Evolutionary conservation across 192 early-diverging fungal genomes (phyloP), one percentile per base, ranked within the genome.

Genomic region (Mortierella claussenii): DNA sequence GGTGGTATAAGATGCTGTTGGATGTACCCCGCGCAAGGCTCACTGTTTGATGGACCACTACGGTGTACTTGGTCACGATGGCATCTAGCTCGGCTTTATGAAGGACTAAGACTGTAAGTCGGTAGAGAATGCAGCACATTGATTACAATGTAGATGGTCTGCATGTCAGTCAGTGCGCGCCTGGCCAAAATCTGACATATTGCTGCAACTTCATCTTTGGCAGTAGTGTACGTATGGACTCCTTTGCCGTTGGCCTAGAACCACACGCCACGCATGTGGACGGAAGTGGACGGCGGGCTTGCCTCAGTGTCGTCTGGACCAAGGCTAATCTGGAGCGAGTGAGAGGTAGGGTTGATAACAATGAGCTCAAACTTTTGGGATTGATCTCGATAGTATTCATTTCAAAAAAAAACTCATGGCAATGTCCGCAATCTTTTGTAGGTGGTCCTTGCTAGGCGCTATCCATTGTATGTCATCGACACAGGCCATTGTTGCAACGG

Each of bases 361-460:
- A 73, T 0, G 1, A 73, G 55, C 32, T 73, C 69, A 1, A 34
- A 23, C 64, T 73, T 23, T 63, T 59, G 17, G 55, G 54, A 47
- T 73, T 73, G 49, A 73, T 65, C 20, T 65, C 61, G 18, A 73
- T 64, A 1, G 46, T 26, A 30, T 73, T 64, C 8, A 73, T 2
- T 2, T 3, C 4, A 15, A 58, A 64, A 31, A 71, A 71, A 2
- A n/a, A n/a, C n/a, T n/a, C n/a, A n/a, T n/a, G n/a, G n/a, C n/a
- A n/a, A n/a, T n/a, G n/a, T n/a, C n/a, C n/a, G n/a, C n/a, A n/a
- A n/a, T n/a, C n/a, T n/a, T n/a, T n/a, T n/a, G n/a, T n/a, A n/a
- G n/a, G n/a, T n/a, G n/a, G n/a, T n/a, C n/a, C n/a, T n/a, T n/a
- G n/a, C n/a, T n/a, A n/a, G n/a, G n/a, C n/a, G n/a, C n/a, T n/a